Base-by-base conservation (phyloP, 2,329 filamentous ascomycete genomes). In the Parastagonospora nodorum region DNA sequence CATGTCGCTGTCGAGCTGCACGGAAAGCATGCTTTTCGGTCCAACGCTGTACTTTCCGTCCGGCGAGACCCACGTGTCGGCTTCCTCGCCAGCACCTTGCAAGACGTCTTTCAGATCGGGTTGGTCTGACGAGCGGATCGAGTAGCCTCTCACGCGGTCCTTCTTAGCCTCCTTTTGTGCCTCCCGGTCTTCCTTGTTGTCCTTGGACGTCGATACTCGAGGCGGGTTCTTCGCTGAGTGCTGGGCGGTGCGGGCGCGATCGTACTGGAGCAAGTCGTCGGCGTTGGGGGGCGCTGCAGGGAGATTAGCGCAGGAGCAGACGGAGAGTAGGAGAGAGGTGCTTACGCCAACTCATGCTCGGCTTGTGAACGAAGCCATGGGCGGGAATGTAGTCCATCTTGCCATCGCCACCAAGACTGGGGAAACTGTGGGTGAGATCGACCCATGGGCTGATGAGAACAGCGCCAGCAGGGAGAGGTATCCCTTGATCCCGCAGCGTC, bases 391-490 rank as follows among this genome's bases (percentile, higher is more conserved):
- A 97, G 69, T 99, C 94, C 43, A 90, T 75, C 1, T 84, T 83
- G 42, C 84, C 86, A 35, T 91, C 84, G 5, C 80, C 83, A 2
- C 84, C 82, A n/a, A 96, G 83, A 59, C 92, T 97, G 0, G 94
- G 94, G 58, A 97, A 97, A 0, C 92, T 97, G 70, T 97, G 93
- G 0, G 91, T 96, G 45, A 97, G 77, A 70, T 99, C 94, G 8
- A 93, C 92, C 94, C 94, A 99, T 0, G 94, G 94, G 42, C 91
- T 96, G 44, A 97, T 89, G 35, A 97, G 79, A 38, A 97, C 87
- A 4, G 89, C 92, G 1, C 94, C 94, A 2, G 94, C 92, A 1
- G 94, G 94, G 24, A 97, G 74, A 5, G 93, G 89, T 11, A 96
- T 78, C 0, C 87, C 88, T 68, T 89, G 88, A 67, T 97, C 92